A percentile compares a stretch with the other conserved stretches of the same genome.
Conservation (phyloP, 352 stramenopile species). For the Pseudoperonospora humuli region DNA sequence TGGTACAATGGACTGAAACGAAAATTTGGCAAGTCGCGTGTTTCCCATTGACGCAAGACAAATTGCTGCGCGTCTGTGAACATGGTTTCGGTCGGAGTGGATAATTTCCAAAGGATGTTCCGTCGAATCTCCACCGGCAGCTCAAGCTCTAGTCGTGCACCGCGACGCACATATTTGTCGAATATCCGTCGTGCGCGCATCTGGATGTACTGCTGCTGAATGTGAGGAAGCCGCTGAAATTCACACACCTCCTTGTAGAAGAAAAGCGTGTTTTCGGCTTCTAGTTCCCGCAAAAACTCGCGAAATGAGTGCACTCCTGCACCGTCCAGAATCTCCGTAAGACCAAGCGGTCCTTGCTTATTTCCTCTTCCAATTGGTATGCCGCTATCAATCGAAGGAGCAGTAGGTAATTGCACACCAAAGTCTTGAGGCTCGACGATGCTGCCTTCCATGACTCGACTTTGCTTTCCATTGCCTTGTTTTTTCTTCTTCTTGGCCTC, state of each 20-base stretch:
- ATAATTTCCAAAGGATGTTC: constrained; percentile 59
- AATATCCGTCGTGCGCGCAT: constrained; percentile 64
- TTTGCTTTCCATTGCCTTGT: constrained; percentile 5
- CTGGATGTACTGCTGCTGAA: constrained; percentile 66
- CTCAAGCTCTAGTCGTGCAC: constrained; percentile 52
- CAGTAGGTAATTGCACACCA: constrained; percentile 3
- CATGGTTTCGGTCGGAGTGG: constrained; percentile 44
- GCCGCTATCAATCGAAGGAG: no score
- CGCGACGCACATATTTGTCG: constrained; percentile 57
- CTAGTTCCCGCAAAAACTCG: constrained; percentile 44
- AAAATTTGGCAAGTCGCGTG: constrained; percentile 38
- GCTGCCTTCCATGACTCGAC: constrained; percentile 7
- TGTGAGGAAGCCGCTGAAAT: constrained; percentile 59
- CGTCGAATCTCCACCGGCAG: constrained; percentile 50
- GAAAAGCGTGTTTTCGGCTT: constrained; percentile 43
- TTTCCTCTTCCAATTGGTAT: background rate
- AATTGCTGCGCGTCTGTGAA: constrained; percentile 55
- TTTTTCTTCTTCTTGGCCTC: constrained; percentile 11
- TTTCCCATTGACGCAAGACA: constrained; percentile 49
- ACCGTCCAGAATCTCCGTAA: constrained; percentile 42
- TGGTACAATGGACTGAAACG: constrained; percentile 24
- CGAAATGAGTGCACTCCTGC: constrained; percentile 46
- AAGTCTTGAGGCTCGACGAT: background rate
- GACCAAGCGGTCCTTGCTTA: constrained; percentile 8
- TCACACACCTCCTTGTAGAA: constrained; percentile 74